A percentile compares a stretch with the other conserved stretches of the same genome.
Conservation (phyloP, 23 red algal species). For the Pyropia yezoensis region DNA sequence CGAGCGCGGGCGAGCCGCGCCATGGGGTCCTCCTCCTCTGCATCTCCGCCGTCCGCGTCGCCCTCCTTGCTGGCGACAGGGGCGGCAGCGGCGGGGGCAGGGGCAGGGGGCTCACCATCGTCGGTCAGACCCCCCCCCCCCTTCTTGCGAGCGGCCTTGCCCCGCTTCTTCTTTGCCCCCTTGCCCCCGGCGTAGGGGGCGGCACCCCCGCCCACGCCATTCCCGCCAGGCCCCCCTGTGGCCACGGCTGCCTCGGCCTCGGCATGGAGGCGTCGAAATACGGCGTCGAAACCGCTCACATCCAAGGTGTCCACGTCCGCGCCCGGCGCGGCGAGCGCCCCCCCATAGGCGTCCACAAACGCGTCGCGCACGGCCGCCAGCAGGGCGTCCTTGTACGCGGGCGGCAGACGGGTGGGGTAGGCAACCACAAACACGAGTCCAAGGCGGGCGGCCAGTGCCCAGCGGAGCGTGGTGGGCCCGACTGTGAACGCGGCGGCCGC, state of each 20-base stretch:
- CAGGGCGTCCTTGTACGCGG: constrained; percentile 44
- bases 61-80: neutral
- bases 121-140: neutral
- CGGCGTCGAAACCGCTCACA: constrained; percentile 18
- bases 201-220: neutral
- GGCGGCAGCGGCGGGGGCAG: neutral
- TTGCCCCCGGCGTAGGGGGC: neutral
- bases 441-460: constrained; percentile 46
- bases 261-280: neutral
- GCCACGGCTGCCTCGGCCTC: neutral
- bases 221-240: neutral
- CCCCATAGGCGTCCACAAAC: constrained; percentile 22
- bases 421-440: constrained; percentile 63
- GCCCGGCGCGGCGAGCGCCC: neutral
- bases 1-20: constrained; percentile 6
- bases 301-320: constrained; percentile 6
- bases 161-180: neutral
- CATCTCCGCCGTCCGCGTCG: neutral
- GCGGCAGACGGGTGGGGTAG: constrained; percentile 39
- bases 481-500: constrained; percentile 23
- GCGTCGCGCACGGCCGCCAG: constrained; percentile 37
- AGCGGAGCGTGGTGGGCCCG: constrained; percentile 33
- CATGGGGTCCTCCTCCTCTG: constrained; percentile 6
- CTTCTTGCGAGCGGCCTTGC: neutral
- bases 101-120: neutral